Percentiles rank a stretch among this genome's conserved stretches.
Conservation (phyloP, 352 stramenopile species). For the Phytophthora sp. region DNA sequence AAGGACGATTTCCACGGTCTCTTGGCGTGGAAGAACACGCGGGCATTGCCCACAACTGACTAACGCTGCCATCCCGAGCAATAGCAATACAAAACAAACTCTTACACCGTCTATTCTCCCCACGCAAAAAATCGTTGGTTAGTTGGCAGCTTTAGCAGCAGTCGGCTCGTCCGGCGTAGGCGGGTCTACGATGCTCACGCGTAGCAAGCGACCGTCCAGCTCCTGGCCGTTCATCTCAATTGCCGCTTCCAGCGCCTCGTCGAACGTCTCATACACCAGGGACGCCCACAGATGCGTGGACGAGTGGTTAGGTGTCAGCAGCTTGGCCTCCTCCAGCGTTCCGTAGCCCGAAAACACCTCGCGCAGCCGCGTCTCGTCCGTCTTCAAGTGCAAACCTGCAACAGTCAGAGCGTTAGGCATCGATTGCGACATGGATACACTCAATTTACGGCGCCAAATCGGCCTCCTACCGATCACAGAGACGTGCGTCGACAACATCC, state of each 20-base stretch:
- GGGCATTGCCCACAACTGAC: conserved; percentile 56
- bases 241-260: conserved; percentile 71
- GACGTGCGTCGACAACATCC: conserved; percentile 55
- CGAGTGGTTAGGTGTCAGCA: conserved; percentile 67
- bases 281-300: conserved; percentile 66
- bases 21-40: conserved; percentile 82
- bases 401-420: conserved; percentile 4
- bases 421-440: conserved; percentile 17
- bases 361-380: conserved; percentile 71
- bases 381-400: conserved; percentile 84
- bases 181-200: conserved; percentile 78
- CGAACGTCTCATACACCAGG: conserved; percentile 69
- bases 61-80: conserved; percentile 27
- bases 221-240: conserved; percentile 87
- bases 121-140: conserved; percentile 1
- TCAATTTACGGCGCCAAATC: neutral
- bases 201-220: conserved; percentile 74
- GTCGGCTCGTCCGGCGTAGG: conserved; percentile 22
- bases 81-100: conserved; percentile 16
- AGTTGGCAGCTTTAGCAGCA: neutral
- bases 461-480: conserved; percentile 55
- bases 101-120: conserved; percentile 10
- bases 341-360: conserved; percentile 63
- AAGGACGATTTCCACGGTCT: conserved; percentile 74
- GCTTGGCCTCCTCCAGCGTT: conserved; percentile 58